Percentiles rank a stretch among this genome's conserved stretches.
Conservation (phyloP, 192 early-diverging fungal species). For the Geranomyces michiganensis region DNA sequence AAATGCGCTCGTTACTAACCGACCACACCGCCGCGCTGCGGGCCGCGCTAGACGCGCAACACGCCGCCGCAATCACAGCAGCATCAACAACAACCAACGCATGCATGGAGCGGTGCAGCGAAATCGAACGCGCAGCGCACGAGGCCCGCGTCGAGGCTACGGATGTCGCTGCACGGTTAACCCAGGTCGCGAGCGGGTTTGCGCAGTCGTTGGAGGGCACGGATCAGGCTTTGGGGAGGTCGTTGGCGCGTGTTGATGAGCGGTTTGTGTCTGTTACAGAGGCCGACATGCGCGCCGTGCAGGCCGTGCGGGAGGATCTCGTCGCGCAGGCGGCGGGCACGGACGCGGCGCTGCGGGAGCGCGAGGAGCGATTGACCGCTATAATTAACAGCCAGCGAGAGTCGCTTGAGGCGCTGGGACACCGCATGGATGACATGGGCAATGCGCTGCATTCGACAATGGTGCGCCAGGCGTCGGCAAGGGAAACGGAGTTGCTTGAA, state of each 20-base stretch:
- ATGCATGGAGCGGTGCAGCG: background rate
- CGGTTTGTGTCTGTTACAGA: background rate
- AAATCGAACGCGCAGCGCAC: background rate
- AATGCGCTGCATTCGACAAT: background rate
- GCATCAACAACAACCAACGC: no score
- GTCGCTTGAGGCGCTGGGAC: background rate
- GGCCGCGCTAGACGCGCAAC: background rate
- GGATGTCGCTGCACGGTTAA: background rate
- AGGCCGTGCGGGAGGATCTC: constrained; percentile 10
- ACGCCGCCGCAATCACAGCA: background rate
- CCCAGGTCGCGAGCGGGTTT: background rate
- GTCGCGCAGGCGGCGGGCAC: background rate
- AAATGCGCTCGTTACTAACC: background rate
- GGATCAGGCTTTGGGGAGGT: constrained; percentile 2
- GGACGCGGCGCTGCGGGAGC: background rate
- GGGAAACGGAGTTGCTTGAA: background rate
- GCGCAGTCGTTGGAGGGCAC: background rate
- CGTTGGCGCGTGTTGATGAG: background rate
- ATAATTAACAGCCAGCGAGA: background rate
- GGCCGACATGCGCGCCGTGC: background rate
- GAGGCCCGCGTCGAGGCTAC: background rate
- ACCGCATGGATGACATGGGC: constrained; percentile 1
- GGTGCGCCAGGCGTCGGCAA: background rate
- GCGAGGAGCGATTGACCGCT: background rate
- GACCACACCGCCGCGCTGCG: background rate